Conservation (phyloP, 495 filamentous ascomycete genomes). For the Penicillium riverlandense region DNA sequence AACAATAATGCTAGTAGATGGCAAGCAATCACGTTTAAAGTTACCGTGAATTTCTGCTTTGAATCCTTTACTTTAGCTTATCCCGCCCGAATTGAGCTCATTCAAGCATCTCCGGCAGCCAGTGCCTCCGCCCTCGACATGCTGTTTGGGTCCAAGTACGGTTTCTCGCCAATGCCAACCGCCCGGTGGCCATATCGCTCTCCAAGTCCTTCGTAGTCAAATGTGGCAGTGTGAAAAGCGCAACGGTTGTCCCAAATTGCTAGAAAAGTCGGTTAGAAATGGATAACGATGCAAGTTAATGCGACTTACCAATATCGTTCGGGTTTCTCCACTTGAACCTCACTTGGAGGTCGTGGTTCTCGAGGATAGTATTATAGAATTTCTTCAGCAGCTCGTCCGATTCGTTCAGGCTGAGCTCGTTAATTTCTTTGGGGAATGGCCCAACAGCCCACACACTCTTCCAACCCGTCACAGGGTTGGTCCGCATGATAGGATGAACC, state of each 20-base stretch:
- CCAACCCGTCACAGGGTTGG: slow-evolving; percentile 75
- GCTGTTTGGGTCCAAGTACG: slow-evolving; percentile 40
- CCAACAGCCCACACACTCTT: slow-evolving; percentile 63
- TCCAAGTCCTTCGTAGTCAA: slow-evolving; percentile 40
- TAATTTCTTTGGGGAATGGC: slow-evolving; percentile 54
- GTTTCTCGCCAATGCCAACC: slow-evolving; percentile 36
- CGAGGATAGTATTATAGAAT: slow-evolving; percentile 47
- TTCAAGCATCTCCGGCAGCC: not conserved
- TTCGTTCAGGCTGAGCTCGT: slow-evolving; percentile 41
- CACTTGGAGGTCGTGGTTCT: slow-evolving; percentile 74
- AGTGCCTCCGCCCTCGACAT: slow-evolving; percentile 1
- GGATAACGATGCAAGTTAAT: no score
- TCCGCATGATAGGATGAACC: slow-evolving; percentile 65
- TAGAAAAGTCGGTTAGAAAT: not conserved
- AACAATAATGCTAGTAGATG: no score
- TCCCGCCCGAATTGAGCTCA: no score
- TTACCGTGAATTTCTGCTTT: no score
- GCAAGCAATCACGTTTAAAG: no score
- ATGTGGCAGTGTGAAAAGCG: slow-evolving; percentile 57
- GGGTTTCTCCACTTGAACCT: slow-evolving; percentile 52
- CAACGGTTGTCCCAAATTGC: slow-evolving; percentile 68
- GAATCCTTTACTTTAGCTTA: no score
- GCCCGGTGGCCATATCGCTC: slow-evolving; percentile 30
- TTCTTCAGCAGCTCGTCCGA: slow-evolving; percentile 27
- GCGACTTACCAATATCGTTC: slow-evolving; percentile 43